These are phyloP conservation scores for Fusarium sacchari DNA, from an alignment of 2,329 filamentous ascomycete genomes.

Conservation along the genomic window DNA sequence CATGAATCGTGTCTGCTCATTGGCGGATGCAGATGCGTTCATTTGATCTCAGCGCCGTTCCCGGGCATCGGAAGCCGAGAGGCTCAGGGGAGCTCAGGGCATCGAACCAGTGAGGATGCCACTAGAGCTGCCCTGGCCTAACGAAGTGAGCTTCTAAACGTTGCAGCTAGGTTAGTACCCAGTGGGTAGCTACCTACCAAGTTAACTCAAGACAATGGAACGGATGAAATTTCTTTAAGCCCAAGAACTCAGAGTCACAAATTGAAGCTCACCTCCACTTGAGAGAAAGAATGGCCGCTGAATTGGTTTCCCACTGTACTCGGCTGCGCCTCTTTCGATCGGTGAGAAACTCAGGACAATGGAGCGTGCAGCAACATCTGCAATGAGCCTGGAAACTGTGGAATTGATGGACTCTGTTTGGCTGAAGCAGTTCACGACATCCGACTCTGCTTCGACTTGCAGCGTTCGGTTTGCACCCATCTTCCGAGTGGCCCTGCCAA, in stretches of 20 bases:
- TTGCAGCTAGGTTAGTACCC: not conserved
- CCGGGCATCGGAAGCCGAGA: slow-evolving; percentile 43
- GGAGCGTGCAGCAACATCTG: not conserved
- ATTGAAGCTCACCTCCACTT: not conserved
- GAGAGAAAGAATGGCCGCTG: not conserved
- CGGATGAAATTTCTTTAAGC: slow-evolving; percentile 4
- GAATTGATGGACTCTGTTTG: slow-evolving; percentile 19
- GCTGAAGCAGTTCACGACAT: slow-evolving; percentile 20
- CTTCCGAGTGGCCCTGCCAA: slow-evolving; percentile 3
- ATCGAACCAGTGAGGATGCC: slow-evolving; percentile 13
- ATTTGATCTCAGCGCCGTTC: slow-evolving; percentile 35
- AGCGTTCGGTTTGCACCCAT: slow-evolving; percentile 6
- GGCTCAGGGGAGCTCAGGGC: slow-evolving; percentile 17
- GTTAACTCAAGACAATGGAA: not conserved
- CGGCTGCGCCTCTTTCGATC: slow-evolving; percentile 9
- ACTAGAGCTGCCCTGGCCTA: slow-evolving; percentile 4
- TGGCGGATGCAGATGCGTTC: slow-evolving; percentile 18
- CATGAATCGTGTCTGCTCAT: slow-evolving; percentile 18
- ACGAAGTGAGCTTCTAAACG: slow-evolving; percentile 9
- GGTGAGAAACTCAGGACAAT: slow-evolving; percentile 3
- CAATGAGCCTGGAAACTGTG: slow-evolving; percentile 13
- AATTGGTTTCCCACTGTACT: not conserved
- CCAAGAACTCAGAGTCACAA: slow-evolving; percentile 15
- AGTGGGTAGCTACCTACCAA: no score
- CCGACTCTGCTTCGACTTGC: slow-evolving; percentile 16